Evolutionary conservation across 2,329 filamentous ascomycete genomes (phyloP).

Genomic region (Cladosporium phlei): DNA sequence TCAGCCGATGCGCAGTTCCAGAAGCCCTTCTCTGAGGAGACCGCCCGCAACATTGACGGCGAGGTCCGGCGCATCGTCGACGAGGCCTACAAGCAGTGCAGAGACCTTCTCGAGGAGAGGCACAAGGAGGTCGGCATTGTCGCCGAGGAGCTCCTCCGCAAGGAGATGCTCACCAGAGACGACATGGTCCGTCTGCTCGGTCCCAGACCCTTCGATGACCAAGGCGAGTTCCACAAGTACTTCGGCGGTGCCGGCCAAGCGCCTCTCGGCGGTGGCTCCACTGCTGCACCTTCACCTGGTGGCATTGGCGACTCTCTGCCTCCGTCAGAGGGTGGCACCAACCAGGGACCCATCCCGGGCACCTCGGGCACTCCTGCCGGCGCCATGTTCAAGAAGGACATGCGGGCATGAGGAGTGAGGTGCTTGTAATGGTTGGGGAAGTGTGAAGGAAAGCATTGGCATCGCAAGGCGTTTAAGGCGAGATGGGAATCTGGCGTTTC

Average conservation of each 20-base stretch:
- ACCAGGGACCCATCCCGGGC: constrained; percentile 4
- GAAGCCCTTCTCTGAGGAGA: constrained; percentile 95
- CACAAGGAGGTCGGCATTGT: constrained; percentile 83
- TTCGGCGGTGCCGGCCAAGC: constrained; percentile 52
- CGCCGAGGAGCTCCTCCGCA: constrained; percentile 84
- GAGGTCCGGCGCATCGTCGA: constrained; percentile 91
- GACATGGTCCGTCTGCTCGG: constrained; percentile 89
- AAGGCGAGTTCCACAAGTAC: constrained; percentile 89
- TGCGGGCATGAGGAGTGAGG: not conserved
- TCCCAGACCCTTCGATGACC: constrained; percentile 75
- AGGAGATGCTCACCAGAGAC: constrained; percentile 86
- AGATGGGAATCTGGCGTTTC: not conserved
- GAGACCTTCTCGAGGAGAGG: constrained; percentile 74
- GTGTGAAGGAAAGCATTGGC: constrained; percentile 7
- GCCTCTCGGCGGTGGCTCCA: constrained; percentile 39
- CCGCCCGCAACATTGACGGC: constrained; percentile 82
- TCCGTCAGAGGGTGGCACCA: constrained; percentile 7
- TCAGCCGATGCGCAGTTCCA: constrained; percentile 33
- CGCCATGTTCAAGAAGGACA: constrained; percentile 11
- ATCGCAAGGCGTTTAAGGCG: constrained; percentile 12
- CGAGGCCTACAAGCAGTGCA: constrained; percentile 87
- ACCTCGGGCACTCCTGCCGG: constrained; percentile 1
- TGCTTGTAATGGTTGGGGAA: not conserved
- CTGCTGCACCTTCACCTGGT: constrained; percentile 16
- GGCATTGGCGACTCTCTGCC: constrained; percentile 13